Base-by-base conservation (phyloP, 2,329 filamentous ascomycete genomes). In the Penicillium sp. region DNA sequence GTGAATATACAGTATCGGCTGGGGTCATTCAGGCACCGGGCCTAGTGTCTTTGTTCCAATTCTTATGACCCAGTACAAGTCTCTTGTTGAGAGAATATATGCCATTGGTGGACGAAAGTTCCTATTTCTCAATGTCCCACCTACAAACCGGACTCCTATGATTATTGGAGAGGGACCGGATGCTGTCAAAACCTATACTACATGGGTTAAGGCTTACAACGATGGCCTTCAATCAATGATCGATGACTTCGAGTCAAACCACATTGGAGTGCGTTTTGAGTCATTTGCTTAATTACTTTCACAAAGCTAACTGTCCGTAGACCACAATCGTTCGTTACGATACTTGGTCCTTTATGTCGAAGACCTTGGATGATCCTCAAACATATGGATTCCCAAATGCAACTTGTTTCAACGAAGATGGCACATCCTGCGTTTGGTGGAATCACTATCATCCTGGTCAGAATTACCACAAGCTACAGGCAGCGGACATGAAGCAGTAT, bases 81-180 rank as follows among this genome's bases (percentile, higher is more conserved):
- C 62, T 2, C 67, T 78, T 39, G 55, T 78, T 47, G 65, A 79
- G 49, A 64, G 74, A n/a, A 70, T 88, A 7, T 84, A 84, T 58
- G 65, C 70, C 2, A 71, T 74, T 2, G 84, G 84, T 0, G 78
- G 78, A 1, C 73, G 84, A 4, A 84, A 84, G 51, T 87, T 87
- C 56, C 74, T 80, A 2, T 77, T 87, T 49, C 57, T 87, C 32
- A 84, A 78, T 47, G 82, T 85, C 0, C 84, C 85, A 2, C 82
- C 80, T 1, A 64, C 62, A 0, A 61, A 62, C 14, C 62, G 67
- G 9, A 65, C 59, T 35, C 69, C 68, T n/a, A 48, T 59, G 2
- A 63, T 69, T n/a, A 30, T 63, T 2, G 52, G 57, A 1, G 55
- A 66, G 42, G 66, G 66, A 0, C 23, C 59, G 4, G 56, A 55